Evolutionary conservation across 1,284 basidiomycete genomes (phyloP), one percentile per base, ranked within the genome.

Genomic region (Ceratobasidium sp.): DNA sequence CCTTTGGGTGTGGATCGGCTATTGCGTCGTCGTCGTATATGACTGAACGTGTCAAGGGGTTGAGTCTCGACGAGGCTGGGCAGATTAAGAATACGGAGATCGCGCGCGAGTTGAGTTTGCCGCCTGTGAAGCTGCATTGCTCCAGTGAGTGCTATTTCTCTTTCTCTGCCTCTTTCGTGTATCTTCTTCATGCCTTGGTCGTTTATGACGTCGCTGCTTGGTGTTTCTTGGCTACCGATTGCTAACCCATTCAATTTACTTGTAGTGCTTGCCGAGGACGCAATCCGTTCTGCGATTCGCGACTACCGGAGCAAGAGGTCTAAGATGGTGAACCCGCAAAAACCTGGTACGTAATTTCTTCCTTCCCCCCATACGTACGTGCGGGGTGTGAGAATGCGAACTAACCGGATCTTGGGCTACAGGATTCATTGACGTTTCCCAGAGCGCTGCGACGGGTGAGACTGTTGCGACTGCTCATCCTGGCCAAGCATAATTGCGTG

Each of bases 21-120:
- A 99, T 99, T 80, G 98, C 98, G 1, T 97, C 96, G 3, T 96
- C 94, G 83, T 96, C 94, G 13, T 98, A 96, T 85, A 96, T 98
- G 94, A 99, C 97, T 23, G 97, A 99, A 87, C 93, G 96, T 70
- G 97, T 99, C 81, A 98, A 94, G 87, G 98, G 98, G 33, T 89
- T 99, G 81, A 93, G 93, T 20, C 87, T 99, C 77, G 97, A 99
- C 78, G 94, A 97, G 81, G 98, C 98, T 15, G 95, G 95, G 77
- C 92, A 93, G 83, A 98, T 99, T 83, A 98, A 97, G 87, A 99
- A 99, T 88, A 99, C 97, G 9, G 98, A 99, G 85, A 99, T 99
- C 83, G 98, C 98, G 10, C 97, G 98, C 87, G 97, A 99, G 85
- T 86, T 98, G 20, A 94, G 93, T 82, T 87, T 99, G 71, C 98